These are phyloP conservation scores for Crucihimalaya himalaica DNA, from an alignment of 345 rosid genomes.

Conservation along the genomic window DNA sequence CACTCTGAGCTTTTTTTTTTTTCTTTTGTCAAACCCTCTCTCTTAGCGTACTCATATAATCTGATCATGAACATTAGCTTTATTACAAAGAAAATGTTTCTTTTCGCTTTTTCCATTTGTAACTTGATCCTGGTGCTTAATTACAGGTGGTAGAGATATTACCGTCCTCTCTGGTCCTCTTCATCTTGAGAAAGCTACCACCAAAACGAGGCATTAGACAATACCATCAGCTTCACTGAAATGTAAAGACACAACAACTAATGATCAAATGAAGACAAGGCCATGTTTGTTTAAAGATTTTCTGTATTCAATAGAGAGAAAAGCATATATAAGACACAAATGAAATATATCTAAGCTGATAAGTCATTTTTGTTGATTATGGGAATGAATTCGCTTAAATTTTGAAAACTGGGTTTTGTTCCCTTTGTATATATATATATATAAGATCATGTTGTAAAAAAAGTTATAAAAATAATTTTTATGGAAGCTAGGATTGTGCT, in stretches of 20 bases:
- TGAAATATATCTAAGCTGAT: constrained; percentile 20
- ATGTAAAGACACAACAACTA: constrained; percentile 1
- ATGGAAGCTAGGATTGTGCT: background rate
- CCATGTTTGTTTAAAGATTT: constrained; percentile 4
- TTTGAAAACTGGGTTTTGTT: constrained; percentile 20
- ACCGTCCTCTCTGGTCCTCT: constrained; percentile 83
- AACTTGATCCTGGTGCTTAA: constrained; percentile 14
- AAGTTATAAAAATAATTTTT: background rate
- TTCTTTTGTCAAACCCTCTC: constrained; percentile 27
- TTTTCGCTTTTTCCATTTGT: background rate
- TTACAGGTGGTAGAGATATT: constrained; percentile 86
- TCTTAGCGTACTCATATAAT: constrained; percentile 17
- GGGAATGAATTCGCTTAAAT: constrained; percentile 1
- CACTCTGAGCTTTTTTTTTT: constrained; percentile 2
- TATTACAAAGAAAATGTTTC: background rate
- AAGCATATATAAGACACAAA: constrained; percentile 6
- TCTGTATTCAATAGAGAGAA: background rate
- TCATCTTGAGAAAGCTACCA: constrained; percentile 90
- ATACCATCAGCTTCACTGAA: constrained; percentile 76
- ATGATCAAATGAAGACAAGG: constrained; percentile 23
- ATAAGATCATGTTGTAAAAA: constrained; percentile 27
- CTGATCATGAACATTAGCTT: background rate
- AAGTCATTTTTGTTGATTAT: constrained; percentile 21
- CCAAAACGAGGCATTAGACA: constrained; percentile 84
- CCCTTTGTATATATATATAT: too few relatives aligned